A percentile compares a stretch with the other conserved stretches of the same genome.
Evolutionary conservation across 2,329 filamentous ascomycete genomes (phyloP).

Genomic region (Alternaria arbusti): DNA sequence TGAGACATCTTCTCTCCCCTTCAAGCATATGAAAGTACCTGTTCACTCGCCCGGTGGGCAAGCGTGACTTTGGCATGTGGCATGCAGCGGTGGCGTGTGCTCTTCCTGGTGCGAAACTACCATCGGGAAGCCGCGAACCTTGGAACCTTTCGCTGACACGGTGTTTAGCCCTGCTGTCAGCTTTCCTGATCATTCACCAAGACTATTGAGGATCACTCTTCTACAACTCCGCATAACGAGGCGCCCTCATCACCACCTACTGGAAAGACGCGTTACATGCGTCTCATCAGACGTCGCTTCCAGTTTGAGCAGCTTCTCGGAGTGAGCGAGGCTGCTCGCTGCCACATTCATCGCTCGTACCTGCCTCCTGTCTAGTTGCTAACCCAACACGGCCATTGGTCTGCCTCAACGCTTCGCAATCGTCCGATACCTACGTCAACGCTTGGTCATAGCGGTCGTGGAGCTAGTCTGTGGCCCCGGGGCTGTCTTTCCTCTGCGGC

Average conservation of each 20-base stretch:
- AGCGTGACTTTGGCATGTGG: no score
- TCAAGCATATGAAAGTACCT: accelerated
- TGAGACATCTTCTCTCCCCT: not conserved
- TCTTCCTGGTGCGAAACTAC: accelerated
- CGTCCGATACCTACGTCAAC: not conserved
- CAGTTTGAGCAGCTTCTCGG: not conserved
- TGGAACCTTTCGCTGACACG: not conserved
- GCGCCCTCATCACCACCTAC: not conserved
- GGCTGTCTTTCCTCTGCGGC: not conserved
- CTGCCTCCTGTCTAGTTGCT: not conserved
- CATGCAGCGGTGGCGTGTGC: not conserved
- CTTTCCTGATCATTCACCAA: not conserved
- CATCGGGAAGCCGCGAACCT: not conserved
- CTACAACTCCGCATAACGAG: not conserved
- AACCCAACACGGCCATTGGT: not conserved
- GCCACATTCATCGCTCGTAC: not conserved
- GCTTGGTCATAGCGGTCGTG: not conserved
- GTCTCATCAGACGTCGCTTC: not conserved
- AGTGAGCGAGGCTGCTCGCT: not conserved
- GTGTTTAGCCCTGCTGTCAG: accelerated
- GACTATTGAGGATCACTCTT: not conserved
- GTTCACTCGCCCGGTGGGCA: not conserved
- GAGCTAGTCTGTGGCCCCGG: no score
- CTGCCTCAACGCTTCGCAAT: not conserved
- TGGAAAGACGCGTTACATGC: no score